A percentile compares a stretch with the other conserved stretches of the same genome.
Conservation (phyloP, 441 rosid species). For the Adansonia grandidieri region DNA sequence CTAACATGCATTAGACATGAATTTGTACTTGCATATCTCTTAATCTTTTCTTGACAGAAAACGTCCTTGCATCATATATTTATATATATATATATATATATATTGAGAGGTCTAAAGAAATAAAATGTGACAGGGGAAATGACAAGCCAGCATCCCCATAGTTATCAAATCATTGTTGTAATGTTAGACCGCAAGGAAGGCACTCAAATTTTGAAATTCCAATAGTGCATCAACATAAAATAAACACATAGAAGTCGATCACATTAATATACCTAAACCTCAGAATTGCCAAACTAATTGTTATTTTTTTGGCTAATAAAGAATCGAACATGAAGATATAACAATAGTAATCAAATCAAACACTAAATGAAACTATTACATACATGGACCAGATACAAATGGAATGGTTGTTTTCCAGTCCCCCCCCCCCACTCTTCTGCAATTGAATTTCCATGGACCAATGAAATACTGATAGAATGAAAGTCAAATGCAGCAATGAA, state of each 20-base stretch:
- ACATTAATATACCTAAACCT: background rate
- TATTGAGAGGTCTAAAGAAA: too few relatives aligned
- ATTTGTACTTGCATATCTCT: background rate
- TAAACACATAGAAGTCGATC: background rate
- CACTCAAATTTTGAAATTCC: background rate
- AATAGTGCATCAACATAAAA: background rate
- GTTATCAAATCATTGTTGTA: background rate
- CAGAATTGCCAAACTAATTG: background rate
- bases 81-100: too few relatives aligned
- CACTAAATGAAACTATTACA: background rate
- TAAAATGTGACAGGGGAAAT: background rate
- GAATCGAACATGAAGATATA: slow-evolving; percentile 7
- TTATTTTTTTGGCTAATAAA: background rate
- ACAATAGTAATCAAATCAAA: slow-evolving; percentile 1
- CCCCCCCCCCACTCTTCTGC: background rate
- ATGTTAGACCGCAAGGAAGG: background rate
- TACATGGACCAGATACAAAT: slow-evolving; percentile 20
- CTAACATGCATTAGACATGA: background rate
- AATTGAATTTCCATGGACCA: background rate
- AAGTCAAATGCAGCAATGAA: slow-evolving; percentile 7
- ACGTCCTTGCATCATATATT: background rate
- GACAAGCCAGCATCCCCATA: background rate
- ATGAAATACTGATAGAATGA: background rate
- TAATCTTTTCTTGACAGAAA: background rate
- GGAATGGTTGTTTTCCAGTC: background rate